Base-by-base conservation (phyloP, 805 yeast genomes). In the Wickerhamiella dianesei region DNA sequence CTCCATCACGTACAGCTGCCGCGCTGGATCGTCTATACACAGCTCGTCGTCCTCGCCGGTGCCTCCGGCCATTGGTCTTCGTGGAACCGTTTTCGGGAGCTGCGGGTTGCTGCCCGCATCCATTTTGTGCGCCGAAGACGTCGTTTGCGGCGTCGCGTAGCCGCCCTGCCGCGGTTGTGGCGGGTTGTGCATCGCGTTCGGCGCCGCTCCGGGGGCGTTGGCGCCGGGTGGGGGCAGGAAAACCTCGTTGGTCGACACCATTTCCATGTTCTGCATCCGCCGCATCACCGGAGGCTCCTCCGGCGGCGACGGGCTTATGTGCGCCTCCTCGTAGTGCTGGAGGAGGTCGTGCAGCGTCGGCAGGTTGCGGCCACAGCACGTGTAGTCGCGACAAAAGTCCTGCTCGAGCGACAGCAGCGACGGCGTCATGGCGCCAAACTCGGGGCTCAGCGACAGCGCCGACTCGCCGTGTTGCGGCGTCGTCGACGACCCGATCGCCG, bases 241-340 rank as follows among this genome's bases (percentile, higher is more conserved):
- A 50, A 88, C 96, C 62, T 88, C 96, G 56, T 83, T 88, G 16
- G 96, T 89, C 6, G 92, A 78, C 2, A 88, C 96, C 0, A 94
- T 83, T 58, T 87, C 96, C 70, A 84, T 77, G 45, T 76, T 73
- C 65, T 50, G 74, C 72, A 55, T 71, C 58, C 63, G 64, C 53
- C 61, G 52, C 53, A 55, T 49, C 12, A 55, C 57, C 3, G 58
- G 58, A 35, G 57, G 49, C 49, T 53, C 59, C 14, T 55, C 55
- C n/a, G 76, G 75, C n/a, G 79, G 76, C 21, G 75, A 68, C 21
- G 77, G 72, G 3, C 76, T 64, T 48, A 92, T 88, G 65, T 92
- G 98, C 42, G 92, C 86, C 64, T 92, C 97, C 62, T 92, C 98
- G 63, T 92, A 92, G 64, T 92, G 98, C 56, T 92, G 77, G 52